Conservation (phyloP, 805 yeast species). For the Lipomyces sp. region DNA sequence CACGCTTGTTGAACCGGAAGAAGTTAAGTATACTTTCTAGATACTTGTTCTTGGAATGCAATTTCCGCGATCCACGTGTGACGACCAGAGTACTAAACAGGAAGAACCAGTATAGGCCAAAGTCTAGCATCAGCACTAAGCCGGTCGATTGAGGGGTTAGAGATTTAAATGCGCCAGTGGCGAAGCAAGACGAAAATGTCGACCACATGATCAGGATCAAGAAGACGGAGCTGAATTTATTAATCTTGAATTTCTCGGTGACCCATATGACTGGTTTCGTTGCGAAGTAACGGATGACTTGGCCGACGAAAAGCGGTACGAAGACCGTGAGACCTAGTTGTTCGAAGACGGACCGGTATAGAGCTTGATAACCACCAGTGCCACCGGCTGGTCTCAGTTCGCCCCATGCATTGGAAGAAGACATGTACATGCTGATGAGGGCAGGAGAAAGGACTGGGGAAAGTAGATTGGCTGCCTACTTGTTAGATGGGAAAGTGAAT, state of each 20-base stretch:
- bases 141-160: constrained; percentile 71
- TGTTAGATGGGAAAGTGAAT: background rate
- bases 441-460: constrained; percentile 92
- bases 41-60: constrained; percentile 31
- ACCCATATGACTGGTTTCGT: constrained; percentile 68
- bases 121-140: constrained; percentile 77
- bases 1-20: constrained; percentile 71
- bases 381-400: constrained; percentile 40
- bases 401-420: constrained; percentile 76
- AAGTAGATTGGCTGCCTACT: constrained; percentile 54
- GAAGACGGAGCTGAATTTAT: constrained; percentile 79
- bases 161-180: constrained; percentile 74
- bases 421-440: constrained; percentile 69
- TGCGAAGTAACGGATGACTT: constrained; percentile 69
- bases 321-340: constrained; percentile 87
- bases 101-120: constrained; percentile 79
- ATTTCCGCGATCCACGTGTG: constrained; percentile 59
- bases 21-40: constrained; percentile 27
- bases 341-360: constrained; percentile 80
- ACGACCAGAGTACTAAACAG: constrained; percentile 62
- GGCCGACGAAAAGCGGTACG: constrained; percentile 85
- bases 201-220: constrained; percentile 72
- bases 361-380: constrained; percentile 41
- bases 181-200: constrained; percentile 59
- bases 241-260: constrained; percentile 59